Percentiles rank a stretch among this genome's conserved stretches.
phyloP scores from a whole-genome alignment of 2,329 filamentous ascomycete species.

The Ceratocystis albifundus region DNA sequence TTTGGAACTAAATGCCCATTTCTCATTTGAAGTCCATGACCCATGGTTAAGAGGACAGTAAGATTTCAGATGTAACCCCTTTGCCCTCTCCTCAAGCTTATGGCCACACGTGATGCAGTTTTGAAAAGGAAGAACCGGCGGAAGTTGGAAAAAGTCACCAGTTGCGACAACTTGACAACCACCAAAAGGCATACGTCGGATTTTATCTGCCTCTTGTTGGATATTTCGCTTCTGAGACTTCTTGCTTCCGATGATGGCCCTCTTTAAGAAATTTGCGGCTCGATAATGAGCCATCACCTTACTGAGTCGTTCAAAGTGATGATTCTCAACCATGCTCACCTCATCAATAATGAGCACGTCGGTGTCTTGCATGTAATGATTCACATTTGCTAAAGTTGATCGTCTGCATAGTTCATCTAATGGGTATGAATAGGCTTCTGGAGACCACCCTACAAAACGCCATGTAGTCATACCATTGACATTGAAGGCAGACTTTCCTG shows the following conservation, averaged over 20 bases:
- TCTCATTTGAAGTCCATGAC: background rate
- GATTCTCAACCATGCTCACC: background rate
- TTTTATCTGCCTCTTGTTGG: background rate
- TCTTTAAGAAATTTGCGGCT: background rate
- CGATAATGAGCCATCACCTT: background rate
- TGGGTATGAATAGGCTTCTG: background rate
- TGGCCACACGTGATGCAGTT: background rate
- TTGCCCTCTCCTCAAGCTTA: background rate
- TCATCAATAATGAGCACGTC: background rate
- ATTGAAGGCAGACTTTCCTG: background rate
- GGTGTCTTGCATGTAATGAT: background rate
- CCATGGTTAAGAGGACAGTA: background rate
- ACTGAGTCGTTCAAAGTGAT: background rate
- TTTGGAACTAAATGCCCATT: background rate
- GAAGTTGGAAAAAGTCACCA: constrained; percentile 6
- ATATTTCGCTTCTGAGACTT: background rate
- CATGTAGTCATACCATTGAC: background rate
- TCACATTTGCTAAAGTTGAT: too few species aligned
- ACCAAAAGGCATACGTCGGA: background rate
- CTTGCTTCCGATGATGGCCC: background rate
- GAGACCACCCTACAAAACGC: background rate
- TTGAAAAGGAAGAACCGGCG: constrained; percentile 1
- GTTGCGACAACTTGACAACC: background rate
- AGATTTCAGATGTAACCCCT: background rate
- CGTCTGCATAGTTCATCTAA: background rate